Base-by-base conservation (phyloP, 371 early-diverging fungal species). In the Mucor saturninus region DNA sequence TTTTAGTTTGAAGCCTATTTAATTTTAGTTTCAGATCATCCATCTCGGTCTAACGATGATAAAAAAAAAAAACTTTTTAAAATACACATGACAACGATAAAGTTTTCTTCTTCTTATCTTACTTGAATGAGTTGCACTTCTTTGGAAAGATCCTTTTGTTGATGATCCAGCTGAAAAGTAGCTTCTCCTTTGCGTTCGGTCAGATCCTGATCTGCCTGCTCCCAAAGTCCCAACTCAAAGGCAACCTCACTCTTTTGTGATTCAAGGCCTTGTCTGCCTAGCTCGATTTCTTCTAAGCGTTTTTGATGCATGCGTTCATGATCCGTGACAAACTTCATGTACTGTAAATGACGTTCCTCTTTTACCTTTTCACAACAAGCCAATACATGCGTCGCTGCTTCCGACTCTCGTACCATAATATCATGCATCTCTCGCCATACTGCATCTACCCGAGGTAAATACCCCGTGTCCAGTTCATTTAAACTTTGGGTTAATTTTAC, bases 161-260 rank as follows among this genome's bases (percentile, higher is more conserved):
- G 28, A 8, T 10, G 9, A 7, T 30, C 9, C 2, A 28, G 28
- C 30, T 49, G 7, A 5, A 28, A 28, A 2, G 26, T 29, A 7
- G 49, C 30, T 2, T 49, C 49, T 10, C 29, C 30, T 49, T 49
- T 13, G 5, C 49, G 3, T 49, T 28, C 49, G 7, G 9, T 30
- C 26, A 49, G 29, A 29, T 49, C 49, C 9, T 49, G 4, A 10
- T 49, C 5, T 15, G 8, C 6, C 13, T 49, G 49, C 30, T 49
- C 49, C 49, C 49, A 49, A 10, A 49, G 28, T 10, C 49, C 49
- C 30, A 49, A 49, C 21, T 49, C 49, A 49, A 49, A 49, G 10
- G 49, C 49, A 0, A 28, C 13, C 10, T 49, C 30, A 30, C 49
- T 49, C 49, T 49, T 49, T 29, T 49, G 30, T 9, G 49, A 29